Base-by-base conservation (phyloP, 2,329 filamentous ascomycete species). In the Cryphonectria parasitica region DNA sequence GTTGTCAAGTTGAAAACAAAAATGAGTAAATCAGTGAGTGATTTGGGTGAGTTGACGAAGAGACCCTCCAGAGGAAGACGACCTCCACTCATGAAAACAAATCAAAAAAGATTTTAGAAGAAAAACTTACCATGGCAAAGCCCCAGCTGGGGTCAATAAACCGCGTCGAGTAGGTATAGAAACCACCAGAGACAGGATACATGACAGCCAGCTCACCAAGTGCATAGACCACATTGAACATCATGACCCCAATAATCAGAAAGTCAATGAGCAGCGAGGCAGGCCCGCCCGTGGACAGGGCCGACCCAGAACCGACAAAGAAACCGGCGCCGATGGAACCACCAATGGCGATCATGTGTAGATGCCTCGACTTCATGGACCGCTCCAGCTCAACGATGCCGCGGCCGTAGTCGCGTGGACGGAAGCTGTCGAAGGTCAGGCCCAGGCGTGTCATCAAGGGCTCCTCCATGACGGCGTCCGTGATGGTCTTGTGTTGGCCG, bases 161-260 rank as follows among this genome's bases (percentile, higher is more conserved):
- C 10, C 87, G 82, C 36, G 84, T 82, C 15, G 85, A 85, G 77
- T 87, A 89, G 1, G 84, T 84, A 73, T 87, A 88, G 78, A 89
- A 89, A 64, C 85, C 86, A 73, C 87, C 87, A 3, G 87, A 87
- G 31, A 89, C 83, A 0, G 86, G 86, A 69, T 83, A 88, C 77
- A 87, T 80, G 72, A 87, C 84, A 7, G 86, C 85, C 73, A 88
- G 75, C 77, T 89, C 87, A 68, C 87, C 87, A 28, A 89, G 84
- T 67, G 89, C 88, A 75, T 89, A 88, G 73, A 90, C 84, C 63
- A 88, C 87, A 74, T 88, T 87, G 75, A 89, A 86, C 79, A 89
- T 86, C 86, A 89, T 88, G 74, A 86, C 71, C 76, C 87, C 87
- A 70, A 88, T 86, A 69, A 89, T 86, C 22, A 85, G 70, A 74